Evolutionary conservation across 495 filamentous ascomycete genomes (phyloP).

Genomic region (Glonium stellatum): DNA sequence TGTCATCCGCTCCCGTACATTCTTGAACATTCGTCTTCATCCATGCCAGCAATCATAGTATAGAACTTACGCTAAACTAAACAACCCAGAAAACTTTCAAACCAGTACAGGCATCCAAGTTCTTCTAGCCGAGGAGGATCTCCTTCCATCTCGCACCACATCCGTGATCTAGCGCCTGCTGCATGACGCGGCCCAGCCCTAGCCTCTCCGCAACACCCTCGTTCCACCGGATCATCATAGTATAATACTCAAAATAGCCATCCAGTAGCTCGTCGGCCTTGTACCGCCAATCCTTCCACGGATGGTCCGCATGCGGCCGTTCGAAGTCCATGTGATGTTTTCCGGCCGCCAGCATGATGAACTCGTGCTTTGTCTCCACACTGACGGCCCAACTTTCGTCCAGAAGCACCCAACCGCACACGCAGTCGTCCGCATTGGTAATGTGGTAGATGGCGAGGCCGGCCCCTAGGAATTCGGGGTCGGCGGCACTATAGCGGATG

Average conservation of each 20-base stretch:
- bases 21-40: too few species aligned
- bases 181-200: neutral
- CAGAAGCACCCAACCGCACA: slow-evolving; percentile 2
- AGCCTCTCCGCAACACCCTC: neutral
- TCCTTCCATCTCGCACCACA: too few species aligned
- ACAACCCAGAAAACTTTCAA: too few species aligned
- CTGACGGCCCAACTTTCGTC: neutral
- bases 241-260: neutral
- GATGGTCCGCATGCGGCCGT: neutral
- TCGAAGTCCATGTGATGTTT: neutral
- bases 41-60: too few species aligned
- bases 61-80: too few species aligned
- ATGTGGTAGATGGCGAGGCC: neutral
- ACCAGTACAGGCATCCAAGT: too few species aligned
- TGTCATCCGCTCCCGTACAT: too few species aligned
- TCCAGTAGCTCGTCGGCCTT: neutral
- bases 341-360: neutral
- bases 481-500: neutral
- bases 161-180: neutral
- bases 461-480: neutral
- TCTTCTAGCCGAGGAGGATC: too few species aligned
- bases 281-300: neutral
- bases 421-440: neutral
- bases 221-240: slow-evolving; percentile 1
- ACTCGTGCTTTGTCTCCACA: neutral